Percentiles rank a stretch among this genome's conserved stretches.
Conservation (phyloP, 257 asterid genomes). For the Solanum tarijense region DNA sequence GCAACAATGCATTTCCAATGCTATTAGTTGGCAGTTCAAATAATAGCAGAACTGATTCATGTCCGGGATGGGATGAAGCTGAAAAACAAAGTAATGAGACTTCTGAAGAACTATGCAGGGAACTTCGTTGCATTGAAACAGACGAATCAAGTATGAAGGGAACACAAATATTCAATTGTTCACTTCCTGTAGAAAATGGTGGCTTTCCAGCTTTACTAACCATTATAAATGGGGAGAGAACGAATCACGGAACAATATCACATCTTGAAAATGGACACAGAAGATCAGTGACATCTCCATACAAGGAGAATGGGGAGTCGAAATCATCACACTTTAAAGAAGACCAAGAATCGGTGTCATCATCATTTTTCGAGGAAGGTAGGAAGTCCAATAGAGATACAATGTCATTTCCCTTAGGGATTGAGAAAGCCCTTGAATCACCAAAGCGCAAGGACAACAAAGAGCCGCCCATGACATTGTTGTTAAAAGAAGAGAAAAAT, state of each 20-base stretch:
- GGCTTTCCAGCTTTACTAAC: conserved; percentile 10
- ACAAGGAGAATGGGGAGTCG: conserved; percentile 17
- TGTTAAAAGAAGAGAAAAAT: not conserved
- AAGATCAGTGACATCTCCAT: conserved; percentile 3
- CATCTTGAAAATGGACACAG: not conserved
- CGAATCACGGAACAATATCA: conserved; percentile 9
- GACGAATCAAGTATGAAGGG: conserved; percentile 26
- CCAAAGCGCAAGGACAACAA: conserved; percentile 14
- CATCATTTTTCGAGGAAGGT: conserved; percentile 14
- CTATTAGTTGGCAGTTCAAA: conserved; percentile 29
- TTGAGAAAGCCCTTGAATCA: conserved; percentile 17
- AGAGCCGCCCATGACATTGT: conserved; percentile 8
- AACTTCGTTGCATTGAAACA: conserved; percentile 24
- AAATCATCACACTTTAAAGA: conserved; percentile 7
- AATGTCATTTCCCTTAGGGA: conserved; percentile 2
- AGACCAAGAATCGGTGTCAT: conserved; percentile 18
- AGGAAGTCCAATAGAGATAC: conserved; percentile 1
- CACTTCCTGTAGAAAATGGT: conserved; percentile 17
- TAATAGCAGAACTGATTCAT: conserved; percentile 49
- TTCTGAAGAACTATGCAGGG: conserved; percentile 42
- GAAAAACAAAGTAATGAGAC: conserved; percentile 58
- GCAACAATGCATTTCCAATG: conserved; percentile 29
- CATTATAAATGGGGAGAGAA: not conserved
- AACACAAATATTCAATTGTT: conserved; percentile 8
- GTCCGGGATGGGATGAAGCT: conserved; percentile 67